Evolutionary conservation across 2,329 filamentous ascomycete species (phyloP), one percentile per base, ranked within the genome.

Genomic region (Plenodomus tracheiphilus): DNA sequence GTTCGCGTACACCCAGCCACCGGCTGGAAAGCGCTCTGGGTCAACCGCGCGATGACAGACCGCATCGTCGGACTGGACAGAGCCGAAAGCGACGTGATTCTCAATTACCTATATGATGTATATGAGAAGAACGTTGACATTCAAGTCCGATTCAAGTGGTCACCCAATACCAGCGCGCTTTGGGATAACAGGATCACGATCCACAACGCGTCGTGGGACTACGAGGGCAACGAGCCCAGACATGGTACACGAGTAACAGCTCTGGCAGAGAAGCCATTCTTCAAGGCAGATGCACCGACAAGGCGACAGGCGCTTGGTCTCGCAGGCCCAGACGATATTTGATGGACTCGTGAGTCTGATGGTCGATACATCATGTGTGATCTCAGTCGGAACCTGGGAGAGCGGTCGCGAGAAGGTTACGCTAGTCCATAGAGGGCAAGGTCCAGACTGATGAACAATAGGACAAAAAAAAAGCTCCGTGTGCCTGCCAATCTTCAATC

Each of bases 101-200:
- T 90, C 9, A 78, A 79, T 21, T 88, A 89, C 50, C 68, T 90
- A 28, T 88, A 77, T 54, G 78, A 87, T 64, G 85, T 89, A 0
- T 89, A 84, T 64, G 86, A 89, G 71, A 77, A 77, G 53, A 88
- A 86, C 48, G 77, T 86, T 3, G 87, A 90, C 61, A 89, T 89
- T 44, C 86, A 90, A 66, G 78, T 88, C 5, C 79, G 86, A 0
- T 89, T 88, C 74, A 82, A 79, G 62, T 90, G 87, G 87, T 87
- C 82, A 0, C 82, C 84, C 0, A 71, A 78, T 20, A 87, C 85
- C 0, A 85, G 81, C 43, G 87, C 84, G 0, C 71, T 89, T 3
- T 89, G 86, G 86, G 86, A 89, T 61, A 89, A 89, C 59, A 77
- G 84, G 76, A 86, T 88, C 49, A 88, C 87, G 0, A 89, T 89